Base-by-base conservation (phyloP, 2,329 filamentous ascomycete species). In the Aspergillus aculeatus region DNA sequence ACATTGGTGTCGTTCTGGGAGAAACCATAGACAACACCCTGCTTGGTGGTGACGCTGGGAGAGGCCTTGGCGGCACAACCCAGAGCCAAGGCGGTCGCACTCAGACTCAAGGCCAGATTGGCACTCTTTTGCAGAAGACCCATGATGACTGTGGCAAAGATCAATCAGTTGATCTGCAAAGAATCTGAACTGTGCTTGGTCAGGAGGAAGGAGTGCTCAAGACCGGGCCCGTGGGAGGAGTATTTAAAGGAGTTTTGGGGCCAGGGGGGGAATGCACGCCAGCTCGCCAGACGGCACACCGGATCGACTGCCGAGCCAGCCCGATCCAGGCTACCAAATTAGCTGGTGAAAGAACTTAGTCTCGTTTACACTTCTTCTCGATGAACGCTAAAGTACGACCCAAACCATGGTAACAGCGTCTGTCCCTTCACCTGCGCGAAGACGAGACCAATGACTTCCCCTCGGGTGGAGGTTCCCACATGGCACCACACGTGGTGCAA, bases 1-100 rank as follows among this genome's bases (percentile, higher is more conserved):
- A 69, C 68, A 10, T 66, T 54, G 60, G 69, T 68, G n/a, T 67
- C 64, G 32, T 70, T 64, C 49, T 67, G 59, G 21, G 57, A 55
- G 44, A 68, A 69, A 2, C 67, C 69, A 24, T 66, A 61, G 50
- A 73, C 52, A 7, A 64, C 32, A 1, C 66, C 64, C 56, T 67
- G 68, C 11, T 64, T 54, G 38, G 62, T 35, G 31, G 64, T 63
- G 44, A 70, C 60, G n/a, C 29, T 50, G 12, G 62, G 62, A 7
- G 38, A 24, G 16, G 44, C 29, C n/a, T 54, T 49, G 9, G 58
- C 56, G 16, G 50, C 62, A 52, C 56, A 57, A 23, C 58, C 61
- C 16, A 60, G 31, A 29, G 57, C 56, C 51, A 62, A 12, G 16
- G 58, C 61, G 35, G 61, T 47, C 50, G 60, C 57, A 53, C 62